phyloP scores from a whole-genome alignment of 495 filamentous ascomycete genomes.

The Talaromyces liani region DNA sequence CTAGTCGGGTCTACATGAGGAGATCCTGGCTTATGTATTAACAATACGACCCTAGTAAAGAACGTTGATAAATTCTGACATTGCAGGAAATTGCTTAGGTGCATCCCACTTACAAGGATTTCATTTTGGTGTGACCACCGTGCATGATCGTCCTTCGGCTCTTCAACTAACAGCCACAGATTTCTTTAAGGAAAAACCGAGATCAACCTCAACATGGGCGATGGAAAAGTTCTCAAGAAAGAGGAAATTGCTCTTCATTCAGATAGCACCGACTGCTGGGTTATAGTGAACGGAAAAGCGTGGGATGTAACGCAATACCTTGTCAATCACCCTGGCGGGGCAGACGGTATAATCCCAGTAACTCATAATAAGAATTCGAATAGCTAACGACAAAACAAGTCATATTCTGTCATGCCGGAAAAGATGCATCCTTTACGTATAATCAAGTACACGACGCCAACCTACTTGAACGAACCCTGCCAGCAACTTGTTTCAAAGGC shows the following conservation, averaged over 20 bases:
- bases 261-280: not conserved
- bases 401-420: slow-evolving; percentile 40
- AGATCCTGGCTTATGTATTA: not conserved
- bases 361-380: not conserved
- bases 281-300: not conserved
- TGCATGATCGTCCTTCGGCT: not conserved
- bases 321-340: slow-evolving; percentile 63
- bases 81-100: not conserved
- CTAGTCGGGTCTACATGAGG: not conserved
- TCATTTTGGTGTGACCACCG: not conserved
- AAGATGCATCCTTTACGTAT: slow-evolving; percentile 55
- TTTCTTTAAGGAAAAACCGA: not conserved
- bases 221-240: not conserved
- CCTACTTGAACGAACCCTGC: slow-evolving; percentile 40
- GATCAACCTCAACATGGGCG: not conserved
- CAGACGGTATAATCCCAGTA: slow-evolving; percentile 30
- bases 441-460: slow-evolving; percentile 46
- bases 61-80: not conserved
- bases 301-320: not conserved
- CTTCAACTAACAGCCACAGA: not conserved
- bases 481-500: slow-evolving; percentile 40
- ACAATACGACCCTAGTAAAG: not conserved
- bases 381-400: not conserved
- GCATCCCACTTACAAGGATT: not conserved
- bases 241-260: not conserved